Evolutionary conservation across 2,329 filamentous ascomycete genomes (phyloP).

Genomic region (Malbranchea zuffiana): DNA sequence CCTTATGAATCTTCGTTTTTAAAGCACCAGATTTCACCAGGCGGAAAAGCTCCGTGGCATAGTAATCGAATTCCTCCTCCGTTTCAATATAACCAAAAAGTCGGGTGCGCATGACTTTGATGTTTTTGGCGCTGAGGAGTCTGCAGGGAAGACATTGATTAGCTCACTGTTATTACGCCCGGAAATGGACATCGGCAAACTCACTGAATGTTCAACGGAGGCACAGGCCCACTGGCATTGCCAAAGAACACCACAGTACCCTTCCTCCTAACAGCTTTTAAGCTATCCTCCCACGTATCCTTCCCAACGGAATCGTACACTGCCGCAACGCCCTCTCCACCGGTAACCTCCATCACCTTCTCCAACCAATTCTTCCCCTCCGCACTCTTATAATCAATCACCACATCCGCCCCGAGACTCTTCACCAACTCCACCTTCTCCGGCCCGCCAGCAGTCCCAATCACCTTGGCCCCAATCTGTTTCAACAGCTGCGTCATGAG

Average conservation of each 20-base stretch:
- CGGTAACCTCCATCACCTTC: conserved; percentile 72
- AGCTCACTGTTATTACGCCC: conserved; percentile 8
- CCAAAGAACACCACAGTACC: conserved; percentile 70
- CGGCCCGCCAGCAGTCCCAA: conserved; percentile 63
- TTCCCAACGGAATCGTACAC: conserved; percentile 83
- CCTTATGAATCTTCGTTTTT: conserved; percentile 61
- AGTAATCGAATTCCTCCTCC: conserved; percentile 59
- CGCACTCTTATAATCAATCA: conserved; percentile 73
- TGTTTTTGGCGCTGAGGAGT: conserved; percentile 60
- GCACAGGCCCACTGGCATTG: conserved; percentile 68
- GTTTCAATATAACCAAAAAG: conserved; percentile 61
- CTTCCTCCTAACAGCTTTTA: conserved; percentile 65
- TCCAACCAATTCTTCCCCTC: conserved; percentile 71
- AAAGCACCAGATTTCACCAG: conserved; percentile 60
- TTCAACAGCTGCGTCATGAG: conserved; percentile 65
- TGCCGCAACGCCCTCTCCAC: conserved; percentile 59
- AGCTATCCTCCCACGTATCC: conserved; percentile 66
- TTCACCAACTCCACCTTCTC: conserved; percentile 63
- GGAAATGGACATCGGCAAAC: conserved; percentile 32
- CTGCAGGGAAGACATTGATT: conserved; percentile 19
- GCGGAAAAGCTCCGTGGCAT: conserved; percentile 60
- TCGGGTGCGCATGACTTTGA: conserved; percentile 63
- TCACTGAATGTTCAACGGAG: conserved; percentile 52
- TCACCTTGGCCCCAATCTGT: conserved; percentile 61
- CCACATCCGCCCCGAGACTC: conserved; percentile 55